Evolutionary conservation across 352 stramenopile genomes (phyloP).

Genomic region (Thraustochytrium sp.): DNA sequence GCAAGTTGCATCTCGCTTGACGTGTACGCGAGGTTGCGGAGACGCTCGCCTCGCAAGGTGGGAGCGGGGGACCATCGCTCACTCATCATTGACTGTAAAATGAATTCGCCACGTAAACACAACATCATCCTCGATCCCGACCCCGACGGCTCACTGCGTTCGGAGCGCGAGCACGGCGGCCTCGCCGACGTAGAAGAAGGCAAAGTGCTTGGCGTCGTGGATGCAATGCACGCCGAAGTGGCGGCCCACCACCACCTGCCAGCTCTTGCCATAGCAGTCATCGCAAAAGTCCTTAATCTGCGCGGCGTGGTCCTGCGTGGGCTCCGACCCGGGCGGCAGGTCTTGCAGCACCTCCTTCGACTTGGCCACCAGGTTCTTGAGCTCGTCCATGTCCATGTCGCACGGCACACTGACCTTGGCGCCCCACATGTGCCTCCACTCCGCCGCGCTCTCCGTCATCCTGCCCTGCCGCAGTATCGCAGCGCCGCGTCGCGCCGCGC

Average conservation of each 20-base stretch:
- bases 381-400: conserved; percentile 42
- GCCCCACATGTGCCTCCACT: conserved; percentile 39
- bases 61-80: too few species aligned
- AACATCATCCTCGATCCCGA: too few species aligned
- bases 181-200: conserved; percentile 36
- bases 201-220: conserved; percentile 37
- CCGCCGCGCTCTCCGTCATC: background rate
- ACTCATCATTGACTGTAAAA: too few species aligned
- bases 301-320: conserved; percentile 11
- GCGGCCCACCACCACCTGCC: conserved; percentile 29
- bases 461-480: background rate
- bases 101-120: too few species aligned
- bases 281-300: conserved; percentile 32
- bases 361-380: background rate
- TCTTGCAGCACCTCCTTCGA: conserved; percentile 14
- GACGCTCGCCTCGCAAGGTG: too few species aligned
- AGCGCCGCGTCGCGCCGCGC: background rate
- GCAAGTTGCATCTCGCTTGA: too few species aligned
- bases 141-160: background rate
- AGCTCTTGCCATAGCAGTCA: conserved; percentile 3
- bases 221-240: conserved; percentile 36
- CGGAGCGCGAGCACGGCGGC: background rate
- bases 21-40: too few species aligned
- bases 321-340: conserved; percentile 2
- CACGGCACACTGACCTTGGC: conserved; percentile 29